phyloP scores from a whole-genome alignment of 2,329 filamentous ascomycete genomes.

The Diaporthe ilicicola region DNA sequence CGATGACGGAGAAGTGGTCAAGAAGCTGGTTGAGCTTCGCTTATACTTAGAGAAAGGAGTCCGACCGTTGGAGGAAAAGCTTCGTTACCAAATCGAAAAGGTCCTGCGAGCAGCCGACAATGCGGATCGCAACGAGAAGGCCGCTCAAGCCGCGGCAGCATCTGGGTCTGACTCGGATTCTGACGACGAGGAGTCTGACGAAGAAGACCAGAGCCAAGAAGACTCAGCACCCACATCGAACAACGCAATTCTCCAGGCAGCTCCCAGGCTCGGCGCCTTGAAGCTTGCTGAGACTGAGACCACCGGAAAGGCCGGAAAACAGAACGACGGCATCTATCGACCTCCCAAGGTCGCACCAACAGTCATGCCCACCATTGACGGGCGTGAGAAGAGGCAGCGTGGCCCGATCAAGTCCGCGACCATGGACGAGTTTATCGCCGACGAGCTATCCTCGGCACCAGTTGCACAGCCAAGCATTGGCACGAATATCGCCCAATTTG shows the following conservation, averaged over 20 bases:
- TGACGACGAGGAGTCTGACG: conserved; percentile 43
- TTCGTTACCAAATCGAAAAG: conserved; percentile 97
- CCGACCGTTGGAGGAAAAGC: conserved; percentile 84
- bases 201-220: conserved; percentile 47
- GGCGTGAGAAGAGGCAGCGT: conserved; percentile 68
- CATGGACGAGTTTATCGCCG: conserved; percentile 89
- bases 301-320: conserved; percentile 44
- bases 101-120: conserved; percentile 89
- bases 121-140: conserved; percentile 59
- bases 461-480: conserved; percentile 90
- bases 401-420: conserved; percentile 79
- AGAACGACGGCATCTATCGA: conserved; percentile 79
- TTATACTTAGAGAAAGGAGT: conserved; percentile 94
- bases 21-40: conserved; percentile 90
- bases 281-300: conserved; percentile 43
- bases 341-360: conserved; percentile 90
- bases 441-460: conserved; percentile 84
- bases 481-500: conserved; percentile 82
- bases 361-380: conserved; percentile 76
- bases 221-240: conserved; percentile 37
- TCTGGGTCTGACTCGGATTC: conserved; percentile 45
- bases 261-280: conserved; percentile 49
- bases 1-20: conserved; percentile 73
- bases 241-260: conserved; percentile 41
- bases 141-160: conserved; percentile 44